Evolutionary conservation across 495 filamentous ascomycete species (phyloP).

Genomic region (Aspergillus heteromorphus): DNA sequence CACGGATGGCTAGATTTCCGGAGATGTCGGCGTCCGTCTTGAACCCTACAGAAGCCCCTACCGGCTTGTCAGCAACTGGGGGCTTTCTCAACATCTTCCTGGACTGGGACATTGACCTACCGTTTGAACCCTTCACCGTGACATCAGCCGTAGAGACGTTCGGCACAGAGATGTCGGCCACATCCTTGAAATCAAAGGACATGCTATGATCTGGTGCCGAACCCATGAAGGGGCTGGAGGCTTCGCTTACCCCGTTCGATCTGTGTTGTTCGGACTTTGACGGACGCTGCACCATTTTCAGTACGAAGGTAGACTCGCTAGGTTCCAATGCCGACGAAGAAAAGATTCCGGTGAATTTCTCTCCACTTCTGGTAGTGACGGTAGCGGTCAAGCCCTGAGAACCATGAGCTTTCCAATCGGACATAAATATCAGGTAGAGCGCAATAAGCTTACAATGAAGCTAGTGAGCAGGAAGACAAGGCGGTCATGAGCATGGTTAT

Average conservation of each 20-base stretch:
- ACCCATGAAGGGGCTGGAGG: constrained; percentile 52
- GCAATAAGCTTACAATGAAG: constrained; percentile 50
- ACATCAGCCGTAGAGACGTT: constrained; percentile 48
- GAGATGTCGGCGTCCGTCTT: constrained; percentile 88
- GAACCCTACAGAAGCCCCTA: constrained; percentile 56
- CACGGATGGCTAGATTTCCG: constrained; percentile 57
- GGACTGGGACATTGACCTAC: constrained; percentile 42
- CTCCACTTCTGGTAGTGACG: constrained; percentile 63
- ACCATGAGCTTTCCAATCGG: constrained; percentile 16
- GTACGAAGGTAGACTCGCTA: constrained; percentile 56
- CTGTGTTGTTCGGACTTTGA: constrained; percentile 41
- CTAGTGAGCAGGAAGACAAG: constrained; percentile 58
- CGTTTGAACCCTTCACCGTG: constrained; percentile 60
- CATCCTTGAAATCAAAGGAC: constrained; percentile 75
- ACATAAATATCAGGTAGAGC: background rate
- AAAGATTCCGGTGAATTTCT: constrained; percentile 70
- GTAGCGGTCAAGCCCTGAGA: constrained; percentile 61
- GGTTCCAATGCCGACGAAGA: constrained; percentile 53
- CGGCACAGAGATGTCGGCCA: constrained; percentile 59
- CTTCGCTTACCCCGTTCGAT: constrained; percentile 51
- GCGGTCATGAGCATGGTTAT: constrained; percentile 62
- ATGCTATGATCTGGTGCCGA: constrained; percentile 61
- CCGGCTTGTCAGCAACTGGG: constrained; percentile 6
- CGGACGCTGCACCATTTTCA: constrained; percentile 79
- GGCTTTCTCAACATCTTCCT: background rate